These are phyloP conservation scores for Hypoxylon sp. DNA, from an alignment of 2,329 filamentous ascomycete genomes.

Conservation along the genomic window DNA sequence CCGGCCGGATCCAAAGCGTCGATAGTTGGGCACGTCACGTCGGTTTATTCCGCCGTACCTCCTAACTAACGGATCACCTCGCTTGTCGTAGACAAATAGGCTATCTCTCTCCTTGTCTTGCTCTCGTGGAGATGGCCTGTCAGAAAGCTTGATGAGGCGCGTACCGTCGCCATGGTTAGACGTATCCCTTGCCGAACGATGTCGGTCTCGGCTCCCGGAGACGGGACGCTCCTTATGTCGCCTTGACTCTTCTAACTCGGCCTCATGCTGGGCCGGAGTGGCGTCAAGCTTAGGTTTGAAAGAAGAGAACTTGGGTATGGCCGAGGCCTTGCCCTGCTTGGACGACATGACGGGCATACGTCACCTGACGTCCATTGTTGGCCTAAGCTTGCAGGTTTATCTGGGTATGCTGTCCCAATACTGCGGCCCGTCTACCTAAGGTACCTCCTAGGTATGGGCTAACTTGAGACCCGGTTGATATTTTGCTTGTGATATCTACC, in stretches of 20 bases:
- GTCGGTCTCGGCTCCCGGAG: slow-evolving; percentile 11
- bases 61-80: slow-evolving; percentile 78
- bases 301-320: slow-evolving; percentile 76
- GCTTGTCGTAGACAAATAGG: slow-evolving; percentile 71
- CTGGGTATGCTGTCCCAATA: background rate
- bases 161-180: slow-evolving; percentile 9
- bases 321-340: slow-evolving; percentile 38
- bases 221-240: slow-evolving; percentile 8
- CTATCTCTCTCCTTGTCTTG: slow-evolving; percentile 34
- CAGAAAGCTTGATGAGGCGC: slow-evolving; percentile 13
- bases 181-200: slow-evolving; percentile 11
- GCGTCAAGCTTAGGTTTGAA: slow-evolving; percentile 64
- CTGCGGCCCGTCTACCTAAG: slow-evolving; percentile 3
- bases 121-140: slow-evolving; percentile 17
- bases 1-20: slow-evolving; percentile 71
- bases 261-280: slow-evolving; percentile 24
- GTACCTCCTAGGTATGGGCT: too few relatives aligned
- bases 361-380: slow-evolving; percentile 5
- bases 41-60: slow-evolving; percentile 78
- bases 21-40: slow-evolving; percentile 75
- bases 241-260: slow-evolving; percentile 19
- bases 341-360: slow-evolving; percentile 35
- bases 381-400: background rate
- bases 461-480: background rate
- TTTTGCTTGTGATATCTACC: too few relatives aligned